A percentile compares a stretch with the other conserved stretches of the same genome.
These are phyloP conservation scores for Musa schizocarpa DNA, from an alignment of 176 grass and related monocot genomes.

Conservation along the genomic window DNA sequence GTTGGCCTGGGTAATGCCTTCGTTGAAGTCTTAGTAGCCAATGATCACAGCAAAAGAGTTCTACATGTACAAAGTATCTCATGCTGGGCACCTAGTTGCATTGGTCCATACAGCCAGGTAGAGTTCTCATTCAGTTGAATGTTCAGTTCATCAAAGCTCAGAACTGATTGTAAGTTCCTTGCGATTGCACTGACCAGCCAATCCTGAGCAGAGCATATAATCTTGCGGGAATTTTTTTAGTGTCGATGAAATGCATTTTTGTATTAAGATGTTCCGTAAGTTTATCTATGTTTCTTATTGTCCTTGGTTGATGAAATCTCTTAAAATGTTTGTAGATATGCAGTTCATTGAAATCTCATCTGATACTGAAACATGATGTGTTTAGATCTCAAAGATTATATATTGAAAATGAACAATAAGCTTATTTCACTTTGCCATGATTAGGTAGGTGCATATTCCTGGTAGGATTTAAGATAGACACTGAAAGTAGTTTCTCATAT, in stretches of 20 bases:
- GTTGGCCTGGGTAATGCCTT: slow-evolving; percentile 55
- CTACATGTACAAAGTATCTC: slow-evolving; percentile 98
- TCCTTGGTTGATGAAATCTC: neutral
- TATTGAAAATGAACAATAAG: neutral
- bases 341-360: neutral
- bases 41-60: slow-evolving; percentile 68
- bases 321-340: neutral
- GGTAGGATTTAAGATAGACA: neutral
- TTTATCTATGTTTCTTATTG: neutral
- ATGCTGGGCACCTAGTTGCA: slow-evolving; percentile 99
- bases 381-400: neutral
- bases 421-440: neutral
- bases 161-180: neutral
- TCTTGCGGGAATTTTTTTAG: neutral
- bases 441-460: neutral
- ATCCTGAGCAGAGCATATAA: neutral
- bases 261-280: neutral
- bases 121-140: slow-evolving; percentile 7
- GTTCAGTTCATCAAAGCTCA: neutral
- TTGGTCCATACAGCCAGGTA: slow-evolving; percentile 96
- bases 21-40: slow-evolving; percentile 77
- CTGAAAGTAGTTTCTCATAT: neutral
- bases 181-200: neutral
- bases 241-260: slow-evolving; percentile 6
- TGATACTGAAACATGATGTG: neutral